These are phyloP conservation scores for Cryptosporidium canis DNA, from an alignment of 169 alveolate genomes.

Conservation along the genomic window DNA sequence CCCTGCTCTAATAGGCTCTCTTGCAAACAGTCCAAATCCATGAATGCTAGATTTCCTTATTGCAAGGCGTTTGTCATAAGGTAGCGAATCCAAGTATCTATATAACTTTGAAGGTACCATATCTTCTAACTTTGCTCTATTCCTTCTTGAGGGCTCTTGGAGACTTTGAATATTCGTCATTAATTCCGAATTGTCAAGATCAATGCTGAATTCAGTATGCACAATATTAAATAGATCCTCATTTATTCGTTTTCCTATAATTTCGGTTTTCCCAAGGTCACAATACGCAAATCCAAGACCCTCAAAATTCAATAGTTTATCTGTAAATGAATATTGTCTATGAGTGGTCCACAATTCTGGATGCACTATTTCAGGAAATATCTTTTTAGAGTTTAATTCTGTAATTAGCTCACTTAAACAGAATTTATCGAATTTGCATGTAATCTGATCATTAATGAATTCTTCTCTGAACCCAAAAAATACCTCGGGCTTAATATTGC, in stretches of 20 bases:
- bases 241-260: background rate
- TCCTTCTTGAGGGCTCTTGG: background rate
- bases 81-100: conserved; percentile 80
- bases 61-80: conserved; percentile 79
- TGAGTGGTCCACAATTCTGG: conserved; percentile 42
- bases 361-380: background rate
- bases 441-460: background rate
- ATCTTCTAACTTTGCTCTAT: conserved; percentile 37
- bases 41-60: conserved; percentile 88
- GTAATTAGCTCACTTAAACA: conserved; percentile 3
- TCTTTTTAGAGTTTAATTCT: background rate
- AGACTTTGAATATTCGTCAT: background rate
- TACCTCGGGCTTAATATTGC: background rate
- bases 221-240: conserved; percentile 1
- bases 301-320: background rate
- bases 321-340: background rate
- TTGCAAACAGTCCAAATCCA: conserved; percentile 92
- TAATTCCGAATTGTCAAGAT: conserved; percentile 19
- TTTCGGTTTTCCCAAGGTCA: conserved; percentile 32
- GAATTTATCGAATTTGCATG: background rate
- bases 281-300: background rate
- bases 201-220: background rate
- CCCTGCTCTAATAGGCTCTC: conserved; percentile 88
- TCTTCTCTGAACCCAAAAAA: conserved; percentile 65
- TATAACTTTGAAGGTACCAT: conserved; percentile 80